Evolutionary conservation across 2,329 filamentous ascomycete genomes (phyloP), one percentile per base, ranked within the genome.

Genomic region (Furcasterigmium sp.): DNA sequence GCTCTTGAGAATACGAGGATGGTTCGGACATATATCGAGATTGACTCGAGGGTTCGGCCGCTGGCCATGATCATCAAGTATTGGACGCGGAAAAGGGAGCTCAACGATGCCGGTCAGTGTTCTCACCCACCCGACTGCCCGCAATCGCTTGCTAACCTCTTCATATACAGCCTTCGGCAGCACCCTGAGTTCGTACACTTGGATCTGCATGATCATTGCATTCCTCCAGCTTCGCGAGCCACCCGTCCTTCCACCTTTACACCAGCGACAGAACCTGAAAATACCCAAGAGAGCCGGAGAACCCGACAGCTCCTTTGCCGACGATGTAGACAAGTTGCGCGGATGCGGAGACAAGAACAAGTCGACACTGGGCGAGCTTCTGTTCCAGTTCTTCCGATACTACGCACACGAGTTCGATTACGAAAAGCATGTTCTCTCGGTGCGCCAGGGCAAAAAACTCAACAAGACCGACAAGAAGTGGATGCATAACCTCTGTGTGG

Each of bases 161-260:
- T 18, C 20, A 1, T 15, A 9, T 15, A 5, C 59, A 94, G 93
- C 87, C 46, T 89, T 90, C 60, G 91, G 93, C 49, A 91, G 89
- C 45, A 98, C 93, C 7, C 75, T 98, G 47, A 97, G 91, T 64
- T 98, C 93, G 15, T 98, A 98, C 61, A 96, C 93, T 18, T 98
- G 93, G 93, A 97, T 97, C 60, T 98, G 93, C 65, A 81, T 98
- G 75, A 95, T 97, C 53, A 85, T 98, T 60, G 94, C 90, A 53
- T 98, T 97, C 58, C 76, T 98, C 20, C 93, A 98, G 65, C 85
- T 89, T 41, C 82, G 90, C 55, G 76, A 85, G 46, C 87, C 89
- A 14, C 87, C 91, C 0, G 80, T 98, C 43, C 67, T 98, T 18
- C 93, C 93, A 4, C 82, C 87, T 14, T 73, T 98, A 26, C 93